A percentile compares a stretch with the other conserved stretches of the same genome.
phyloP scores from a whole-genome alignment of 2,329 filamentous ascomycete genomes.

The Colletotrichum cuscutae region DNA sequence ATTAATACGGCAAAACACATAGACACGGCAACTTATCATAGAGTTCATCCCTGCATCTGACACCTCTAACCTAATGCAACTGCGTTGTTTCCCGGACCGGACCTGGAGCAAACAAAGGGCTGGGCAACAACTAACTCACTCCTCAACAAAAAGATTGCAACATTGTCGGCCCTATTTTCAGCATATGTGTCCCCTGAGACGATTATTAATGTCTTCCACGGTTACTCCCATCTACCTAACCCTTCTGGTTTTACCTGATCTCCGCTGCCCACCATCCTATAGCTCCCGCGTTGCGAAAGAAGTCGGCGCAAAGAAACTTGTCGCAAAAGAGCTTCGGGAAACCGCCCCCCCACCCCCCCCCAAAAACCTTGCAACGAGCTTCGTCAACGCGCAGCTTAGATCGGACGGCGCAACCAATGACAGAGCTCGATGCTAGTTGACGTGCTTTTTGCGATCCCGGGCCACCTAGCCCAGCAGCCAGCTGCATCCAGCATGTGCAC shows the following conservation, averaged over 20 bases:
- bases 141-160: background rate
- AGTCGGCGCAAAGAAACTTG: background rate
- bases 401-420: conserved; percentile 20
- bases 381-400: conserved; percentile 5
- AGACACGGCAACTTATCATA: background rate
- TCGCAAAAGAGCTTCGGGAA: background rate
- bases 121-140: background rate
- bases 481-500: background rate
- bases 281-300: too few species aligned
- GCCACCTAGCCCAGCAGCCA: background rate
- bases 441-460: conserved; percentile 14
- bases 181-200: too few species aligned
- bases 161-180: background rate
- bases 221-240: too few species aligned
- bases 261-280: too few species aligned
- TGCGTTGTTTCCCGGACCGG: background rate
- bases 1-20: background rate
- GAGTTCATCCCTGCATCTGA: background rate
- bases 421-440: background rate
- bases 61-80: background rate
- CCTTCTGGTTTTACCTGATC: too few species aligned
- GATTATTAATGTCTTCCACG: too few species aligned
- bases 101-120: background rate
- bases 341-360: background rate
- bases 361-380: background rate